Percentiles rank a stretch among this genome's conserved stretches.
Evolutionary conservation across 2,329 filamentous ascomycete species (phyloP).

Genomic region (Fusarium domesticum): DNA sequence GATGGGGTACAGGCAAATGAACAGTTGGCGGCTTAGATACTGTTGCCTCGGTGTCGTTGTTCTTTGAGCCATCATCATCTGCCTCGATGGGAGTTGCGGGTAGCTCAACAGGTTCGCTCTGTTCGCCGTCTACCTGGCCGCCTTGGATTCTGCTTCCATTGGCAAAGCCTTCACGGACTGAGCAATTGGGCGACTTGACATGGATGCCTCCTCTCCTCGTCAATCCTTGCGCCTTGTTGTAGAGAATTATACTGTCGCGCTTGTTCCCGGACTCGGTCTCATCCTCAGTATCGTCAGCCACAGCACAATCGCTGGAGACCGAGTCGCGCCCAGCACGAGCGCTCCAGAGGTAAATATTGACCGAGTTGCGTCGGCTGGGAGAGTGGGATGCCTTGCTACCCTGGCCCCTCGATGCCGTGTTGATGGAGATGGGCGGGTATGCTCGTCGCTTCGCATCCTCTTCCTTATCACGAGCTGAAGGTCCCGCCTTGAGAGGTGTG

Average conservation of each 20-base stretch:
- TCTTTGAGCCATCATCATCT: neutral
- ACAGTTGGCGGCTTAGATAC: slow-evolving; percentile 9
- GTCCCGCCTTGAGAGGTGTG: slow-evolving; percentile 28
- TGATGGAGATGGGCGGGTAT: slow-evolving; percentile 39
- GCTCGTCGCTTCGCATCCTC: slow-evolving; percentile 29
- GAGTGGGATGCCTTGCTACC: slow-evolving; percentile 29
- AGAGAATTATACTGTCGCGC: slow-evolving; percentile 13
- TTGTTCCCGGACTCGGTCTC: slow-evolving; percentile 10
- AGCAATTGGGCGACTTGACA: slow-evolving; percentile 8
- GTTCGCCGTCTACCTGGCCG: slow-evolving; percentile 1
- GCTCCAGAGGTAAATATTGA: slow-evolving; percentile 33
- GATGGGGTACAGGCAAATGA: slow-evolving; percentile 5
- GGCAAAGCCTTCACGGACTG: neutral
- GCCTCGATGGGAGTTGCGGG: neutral
- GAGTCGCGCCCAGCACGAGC: slow-evolving; percentile 20
- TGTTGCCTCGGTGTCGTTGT: slow-evolving; percentile 10
- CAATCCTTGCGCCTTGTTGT: slow-evolving; percentile 22
- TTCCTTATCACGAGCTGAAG: slow-evolving; percentile 16
- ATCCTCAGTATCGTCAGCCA: slow-evolving; percentile 21
- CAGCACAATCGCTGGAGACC: slow-evolving; percentile 21
- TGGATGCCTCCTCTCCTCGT: slow-evolving; percentile 22
- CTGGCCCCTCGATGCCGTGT: slow-evolving; percentile 29
- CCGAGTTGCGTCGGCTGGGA: slow-evolving; percentile 30
- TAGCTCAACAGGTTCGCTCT: slow-evolving; percentile 8
- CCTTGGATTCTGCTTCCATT: neutral